Conservation (phyloP, 768 basidiomycete species). For the Mycena rebaudengoi region DNA sequence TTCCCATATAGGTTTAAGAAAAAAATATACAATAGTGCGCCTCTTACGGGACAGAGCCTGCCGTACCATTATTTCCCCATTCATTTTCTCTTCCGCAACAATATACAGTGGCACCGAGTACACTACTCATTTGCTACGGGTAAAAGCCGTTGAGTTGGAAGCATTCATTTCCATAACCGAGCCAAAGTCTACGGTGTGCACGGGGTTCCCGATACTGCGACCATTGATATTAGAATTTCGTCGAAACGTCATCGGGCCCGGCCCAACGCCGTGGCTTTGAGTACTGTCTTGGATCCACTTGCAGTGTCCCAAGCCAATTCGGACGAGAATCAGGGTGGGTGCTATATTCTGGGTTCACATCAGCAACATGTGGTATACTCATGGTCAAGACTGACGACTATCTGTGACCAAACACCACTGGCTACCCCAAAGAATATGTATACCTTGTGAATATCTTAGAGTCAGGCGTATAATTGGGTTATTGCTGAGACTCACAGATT, state of each 20-base stretch:
- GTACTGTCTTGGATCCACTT: background rate
- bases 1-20: too few relatives aligned
- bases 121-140: background rate
- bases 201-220: background rate
- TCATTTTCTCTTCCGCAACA: background rate
- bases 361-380: background rate
- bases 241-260: constrained; percentile 7
- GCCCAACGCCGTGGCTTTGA: background rate
- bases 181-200: constrained; percentile 1
- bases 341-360: constrained; percentile 4
- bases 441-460: background rate
- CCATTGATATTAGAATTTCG: constrained; percentile 2
- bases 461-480: background rate
- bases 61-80: too few relatives aligned
- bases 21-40: too few relatives aligned
- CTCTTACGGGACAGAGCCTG: too few relatives aligned
- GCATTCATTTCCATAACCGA: background rate
- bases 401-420: constrained; percentile 10
- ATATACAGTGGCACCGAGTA: constrained; percentile 2
- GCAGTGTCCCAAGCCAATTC: background rate
- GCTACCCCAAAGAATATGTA: constrained; percentile 15
- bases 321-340: constrained; percentile 16
- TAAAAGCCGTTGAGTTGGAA: constrained; percentile 5
- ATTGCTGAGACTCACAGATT: constrained; percentile 10
- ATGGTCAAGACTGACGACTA: constrained; percentile 8